Evolutionary conservation across 2,329 filamentous ascomycete species (phyloP).

Genomic region (Mariannaea sp.): DNA sequence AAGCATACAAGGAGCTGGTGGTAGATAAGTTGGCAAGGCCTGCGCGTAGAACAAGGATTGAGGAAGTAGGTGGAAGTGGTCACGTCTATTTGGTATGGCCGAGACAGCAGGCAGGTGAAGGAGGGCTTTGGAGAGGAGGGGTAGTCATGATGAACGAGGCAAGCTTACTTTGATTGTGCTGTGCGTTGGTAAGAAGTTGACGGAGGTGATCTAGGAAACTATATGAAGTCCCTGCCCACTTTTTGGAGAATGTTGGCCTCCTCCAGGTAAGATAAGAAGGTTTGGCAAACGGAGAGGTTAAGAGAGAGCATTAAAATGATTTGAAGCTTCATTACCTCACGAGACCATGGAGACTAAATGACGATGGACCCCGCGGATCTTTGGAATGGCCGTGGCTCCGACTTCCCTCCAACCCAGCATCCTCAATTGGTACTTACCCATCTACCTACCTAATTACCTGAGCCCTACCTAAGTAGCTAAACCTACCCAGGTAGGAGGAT

Average conservation of each 20-base stretch:
- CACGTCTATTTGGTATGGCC: neutral
- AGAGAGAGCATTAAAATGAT: neutral
- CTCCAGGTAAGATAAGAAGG: neutral
- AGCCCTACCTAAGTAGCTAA: too few species aligned
- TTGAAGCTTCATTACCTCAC: conserved; percentile 8
- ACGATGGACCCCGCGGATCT: conserved; percentile 30
- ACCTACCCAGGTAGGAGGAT: too few species aligned
- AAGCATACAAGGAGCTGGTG: neutral
- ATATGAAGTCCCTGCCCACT: neutral
- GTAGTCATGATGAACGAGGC: conserved; percentile 13
- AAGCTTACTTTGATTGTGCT: neutral
- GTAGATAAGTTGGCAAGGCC: conserved; percentile 1
- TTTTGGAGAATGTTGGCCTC: too few species aligned
- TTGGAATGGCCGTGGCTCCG: conserved; percentile 35
- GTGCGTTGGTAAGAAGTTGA: neutral
- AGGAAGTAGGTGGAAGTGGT: neutral
- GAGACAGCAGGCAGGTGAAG: conserved; percentile 9
- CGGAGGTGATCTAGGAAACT: neutral
- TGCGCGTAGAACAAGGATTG: neutral
- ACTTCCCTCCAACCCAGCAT: conserved; percentile 3
- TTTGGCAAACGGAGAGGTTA: neutral
- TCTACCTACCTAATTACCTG: neutral
- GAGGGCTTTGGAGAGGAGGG: conserved; percentile 7
- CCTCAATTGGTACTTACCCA: neutral
- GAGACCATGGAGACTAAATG: conserved; percentile 13